Percentiles rank a stretch among this genome's conserved stretches.
Evolutionary conservation across 257 asterid species (phyloP).

Genomic region (Nicotiana noctiflora): DNA sequence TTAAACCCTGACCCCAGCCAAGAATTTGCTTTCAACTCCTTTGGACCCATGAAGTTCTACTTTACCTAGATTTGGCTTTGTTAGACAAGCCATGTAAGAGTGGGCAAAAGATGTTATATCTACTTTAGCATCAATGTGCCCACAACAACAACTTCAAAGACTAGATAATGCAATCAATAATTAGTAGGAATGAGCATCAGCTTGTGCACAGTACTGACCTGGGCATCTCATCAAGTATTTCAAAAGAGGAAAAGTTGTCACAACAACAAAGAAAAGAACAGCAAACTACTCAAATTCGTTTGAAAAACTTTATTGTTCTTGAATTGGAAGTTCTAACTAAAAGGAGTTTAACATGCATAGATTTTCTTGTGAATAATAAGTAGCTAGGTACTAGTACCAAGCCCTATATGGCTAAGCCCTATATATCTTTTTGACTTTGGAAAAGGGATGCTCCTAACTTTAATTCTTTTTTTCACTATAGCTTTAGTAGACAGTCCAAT

Average conservation of each 20-base stretch:
- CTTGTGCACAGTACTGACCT: neutral
- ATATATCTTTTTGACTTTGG: neutral
- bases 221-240: neutral
- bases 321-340: too few relatives aligned
- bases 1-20: neutral
- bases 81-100: conserved; percentile 7
- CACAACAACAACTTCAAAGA: neutral
- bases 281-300: neutral
- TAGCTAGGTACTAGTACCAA: too few relatives aligned
- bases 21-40: neutral
- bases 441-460: neutral
- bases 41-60: conserved; percentile 1
- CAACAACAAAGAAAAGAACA: neutral
- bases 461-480: neutral
- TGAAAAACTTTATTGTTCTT: neutral
- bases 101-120: conserved; percentile 2
- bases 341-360: neutral
- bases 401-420: too few relatives aligned
- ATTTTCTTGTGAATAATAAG: neutral
- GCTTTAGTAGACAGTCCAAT: neutral
- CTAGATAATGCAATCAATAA: neutral
- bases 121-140: conserved; percentile 1
- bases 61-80: conserved; percentile 10
- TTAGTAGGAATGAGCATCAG: neutral
- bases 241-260: neutral